Evolutionary conservation across 78 protist genomes (phyloP).

Genomic region (Mastigamoeba balamuthi): DNA sequence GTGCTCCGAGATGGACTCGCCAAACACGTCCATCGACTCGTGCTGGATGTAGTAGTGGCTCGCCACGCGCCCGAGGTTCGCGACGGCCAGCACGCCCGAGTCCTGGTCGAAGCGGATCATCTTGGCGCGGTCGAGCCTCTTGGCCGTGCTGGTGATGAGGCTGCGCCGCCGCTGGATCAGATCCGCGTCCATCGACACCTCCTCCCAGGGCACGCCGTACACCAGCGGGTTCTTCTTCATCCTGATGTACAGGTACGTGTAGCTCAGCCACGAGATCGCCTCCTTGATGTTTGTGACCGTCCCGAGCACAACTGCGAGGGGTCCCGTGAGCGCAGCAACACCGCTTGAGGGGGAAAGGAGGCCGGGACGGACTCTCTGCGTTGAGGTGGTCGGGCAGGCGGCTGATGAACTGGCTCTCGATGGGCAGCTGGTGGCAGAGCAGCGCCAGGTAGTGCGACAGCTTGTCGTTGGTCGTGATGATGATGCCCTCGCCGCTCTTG

Average conservation of each 20-base stretch:
- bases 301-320: constrained; percentile 84
- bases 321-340: too few relatives aligned
- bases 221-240: constrained; percentile 81
- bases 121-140: constrained; percentile 36
- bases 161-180: constrained; percentile 14
- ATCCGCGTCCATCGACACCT: constrained; percentile 50
- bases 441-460: constrained; percentile 65
- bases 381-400: constrained; percentile 78
- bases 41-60: constrained; percentile 83
- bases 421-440: constrained; percentile 64
- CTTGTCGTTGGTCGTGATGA: constrained; percentile 82
- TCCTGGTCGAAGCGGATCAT: constrained; percentile 78
- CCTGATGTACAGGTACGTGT: constrained; percentile 88
- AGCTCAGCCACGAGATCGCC: constrained; percentile 89
- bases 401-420: constrained; percentile 63
- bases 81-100: constrained; percentile 44
- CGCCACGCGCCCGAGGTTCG: constrained; percentile 76
- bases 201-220: constrained; percentile 69
- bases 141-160: constrained; percentile 53
- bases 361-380: too few relatives aligned
- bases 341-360: too few relatives aligned
- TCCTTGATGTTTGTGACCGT: constrained; percentile 83
- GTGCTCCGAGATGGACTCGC: constrained; percentile 13
- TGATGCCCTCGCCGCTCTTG: constrained; percentile 81
- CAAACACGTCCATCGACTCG: constrained; percentile 61